A percentile compares a stretch with the other conserved stretches of the same genome.
phyloP scores from a whole-genome alignment of 1,139 yeast genomes.

The Kurtzmaniella natalensis region DNA sequence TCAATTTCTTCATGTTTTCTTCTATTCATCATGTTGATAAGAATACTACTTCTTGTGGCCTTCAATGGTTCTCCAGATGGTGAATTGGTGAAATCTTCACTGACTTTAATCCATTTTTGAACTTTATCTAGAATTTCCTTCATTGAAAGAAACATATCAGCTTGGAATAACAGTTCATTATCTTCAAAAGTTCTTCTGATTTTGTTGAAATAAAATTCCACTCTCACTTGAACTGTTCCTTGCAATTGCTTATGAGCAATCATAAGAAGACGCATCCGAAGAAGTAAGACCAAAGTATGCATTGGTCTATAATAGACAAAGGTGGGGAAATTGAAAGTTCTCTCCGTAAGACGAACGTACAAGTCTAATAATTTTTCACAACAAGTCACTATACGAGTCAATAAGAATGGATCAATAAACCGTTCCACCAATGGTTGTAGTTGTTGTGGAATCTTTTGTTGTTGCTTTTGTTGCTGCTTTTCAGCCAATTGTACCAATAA shows the following conservation, averaged over 20 bases:
- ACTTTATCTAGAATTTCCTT: conserved; percentile 37
- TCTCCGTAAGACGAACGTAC: conserved; percentile 36
- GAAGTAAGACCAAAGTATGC: conserved; percentile 48
- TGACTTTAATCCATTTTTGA: conserved; percentile 45
- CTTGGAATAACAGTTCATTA: conserved; percentile 22
- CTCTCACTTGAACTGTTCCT: conserved; percentile 25
- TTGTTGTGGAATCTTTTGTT: not conserved
- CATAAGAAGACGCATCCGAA: conserved; percentile 41
- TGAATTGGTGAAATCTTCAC: conserved; percentile 19
- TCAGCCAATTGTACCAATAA: conserved; percentile 25
- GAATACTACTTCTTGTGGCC: conserved; percentile 29
- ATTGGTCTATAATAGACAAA: conserved; percentile 53
- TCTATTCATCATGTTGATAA: conserved; percentile 39
- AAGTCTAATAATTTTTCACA: conserved; percentile 43
- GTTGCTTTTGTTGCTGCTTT: not conserved
- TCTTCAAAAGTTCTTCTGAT: conserved; percentile 21
- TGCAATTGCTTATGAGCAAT: conserved; percentile 22
- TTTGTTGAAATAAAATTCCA: conserved; percentile 31
- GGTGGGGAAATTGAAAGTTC: conserved; percentile 44
- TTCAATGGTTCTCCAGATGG: conserved; percentile 14
- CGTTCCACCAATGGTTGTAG: too few relatives aligned
- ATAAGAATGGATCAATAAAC: not conserved
- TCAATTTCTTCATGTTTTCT: conserved; percentile 47
- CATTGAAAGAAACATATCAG: conserved; percentile 41
- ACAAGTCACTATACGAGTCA: conserved; percentile 29